Evolutionary conservation across 2,329 filamentous ascomycete genomes (phyloP), one percentile per base, ranked within the genome.

Genomic region (Pseudonectria buxi): DNA sequence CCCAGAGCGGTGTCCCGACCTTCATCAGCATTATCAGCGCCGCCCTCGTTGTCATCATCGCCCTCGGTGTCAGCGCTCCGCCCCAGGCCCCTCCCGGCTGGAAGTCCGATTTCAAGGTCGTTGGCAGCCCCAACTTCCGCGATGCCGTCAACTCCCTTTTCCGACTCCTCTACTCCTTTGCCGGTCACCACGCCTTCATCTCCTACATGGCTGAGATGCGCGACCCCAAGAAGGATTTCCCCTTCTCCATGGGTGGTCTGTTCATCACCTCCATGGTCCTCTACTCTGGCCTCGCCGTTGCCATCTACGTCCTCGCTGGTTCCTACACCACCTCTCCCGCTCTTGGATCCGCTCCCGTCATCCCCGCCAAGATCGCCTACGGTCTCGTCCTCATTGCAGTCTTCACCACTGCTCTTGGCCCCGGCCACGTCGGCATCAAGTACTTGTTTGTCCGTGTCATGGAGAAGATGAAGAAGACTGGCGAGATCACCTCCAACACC

Each of bases 141-240:
- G 43, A 53, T 9, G 50, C 31, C 12, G 26, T 47, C 18, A 44
- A 40, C 33, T n/a, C 30, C 6, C 51, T 46, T 3, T 28, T 54
- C 12, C 31, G 47, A 4, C 42, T 56, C 3, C 40, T 47, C 0
- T 55, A 49, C 12, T 50, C 51, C 1, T 55, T 53, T 13, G 54
- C 51, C 0, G 53, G 49, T 3, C 52, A 53, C 16, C 49, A 46
- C 1, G 50, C 48, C 3, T 52, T 51, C 14, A 45, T 62, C 3
- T 39, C 37, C 1, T 53, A 54, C 4, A 53, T 55, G 46, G 46
- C 47, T 0, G 52, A 55, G 28, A 54, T 56, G 52, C 15, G 39
- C 0, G 34, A 55, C 0, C 50, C 50, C 0, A 33, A 33, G 0
- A 34, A 35, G 2, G 52, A 55, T 33, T 55, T 56, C 10, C 33